Evolutionary conservation across 2,329 filamentous ascomycete genomes (phyloP).

Genomic region (Bisporella sp.): DNA sequence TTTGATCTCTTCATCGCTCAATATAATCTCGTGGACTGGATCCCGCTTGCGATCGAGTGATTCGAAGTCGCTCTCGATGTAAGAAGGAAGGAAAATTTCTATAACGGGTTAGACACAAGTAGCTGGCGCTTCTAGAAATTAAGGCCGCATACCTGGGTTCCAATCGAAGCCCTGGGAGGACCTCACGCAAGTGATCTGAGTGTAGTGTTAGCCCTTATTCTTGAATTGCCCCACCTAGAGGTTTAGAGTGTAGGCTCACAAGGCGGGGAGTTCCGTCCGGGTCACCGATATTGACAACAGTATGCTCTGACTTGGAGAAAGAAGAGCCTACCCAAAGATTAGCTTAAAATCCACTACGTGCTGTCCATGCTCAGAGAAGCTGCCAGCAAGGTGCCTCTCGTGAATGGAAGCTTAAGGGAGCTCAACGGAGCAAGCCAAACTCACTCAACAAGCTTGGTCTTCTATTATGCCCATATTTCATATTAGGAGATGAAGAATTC

Average conservation of each 20-base stretch:
- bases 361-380: no score
- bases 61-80: constrained; percentile 66
- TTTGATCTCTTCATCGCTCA: constrained; percentile 71
- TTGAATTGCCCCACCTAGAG: constrained; percentile 5
- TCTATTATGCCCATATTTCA: constrained; percentile 42
- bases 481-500: constrained; percentile 29
- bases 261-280: constrained; percentile 66
- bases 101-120: constrained; percentile 4
- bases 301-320: constrained; percentile 67
- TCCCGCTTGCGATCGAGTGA: constrained; percentile 71
- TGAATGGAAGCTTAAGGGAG: no score
- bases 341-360: background rate
- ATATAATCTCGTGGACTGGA: constrained; percentile 68
- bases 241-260: constrained; percentile 39
- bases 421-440: constrained; percentile 16
- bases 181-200: constrained; percentile 71
- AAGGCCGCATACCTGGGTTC: constrained; percentile 58
- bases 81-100: constrained; percentile 79
- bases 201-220: background rate
- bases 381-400: no score
- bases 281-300: constrained; percentile 72
- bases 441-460: constrained; percentile 58
- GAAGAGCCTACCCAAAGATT: constrained; percentile 50
- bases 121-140: background rate
- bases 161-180: constrained; percentile 76